Evolutionary conservation across 2,329 filamentous ascomycete species (phyloP), one percentile per base, ranked within the genome.

Genomic region (Amphichorda felina): DNA sequence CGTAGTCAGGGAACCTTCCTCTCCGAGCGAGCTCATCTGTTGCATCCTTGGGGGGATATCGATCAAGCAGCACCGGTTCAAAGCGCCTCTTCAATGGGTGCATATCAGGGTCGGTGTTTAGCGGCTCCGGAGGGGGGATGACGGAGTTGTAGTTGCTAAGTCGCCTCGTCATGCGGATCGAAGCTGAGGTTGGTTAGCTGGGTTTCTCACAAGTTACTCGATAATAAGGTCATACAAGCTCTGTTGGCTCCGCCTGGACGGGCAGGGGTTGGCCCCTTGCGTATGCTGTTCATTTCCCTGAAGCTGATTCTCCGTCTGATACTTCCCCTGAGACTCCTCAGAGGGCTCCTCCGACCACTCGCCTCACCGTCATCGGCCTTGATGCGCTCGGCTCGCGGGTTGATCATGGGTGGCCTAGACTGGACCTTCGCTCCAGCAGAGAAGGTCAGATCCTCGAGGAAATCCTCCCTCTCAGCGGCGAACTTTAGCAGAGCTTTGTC

Each of bases 101-200:
- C 86, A 95, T 95, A 44, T 93, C 78, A 14, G 88, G 86, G 40
- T 89, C 83, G 35, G 80, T 75, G 38, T 93, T 85, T 43, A 96
- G 75, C 8, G 89, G 89, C 56, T 96, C 86, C 10, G 91, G 91
- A 2, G 78, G 79, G 11, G 91, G 91, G 36, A 98, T 96, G 35
- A 98, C 91, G 1, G 91, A 95, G 56, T 96, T 96, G 60, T 98
- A 98, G 55, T 94, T 94, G 58, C 89, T 96, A 45, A 96, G 65
- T 48, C 91, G 77, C 60, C 79, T 91, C 26, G 88, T 79, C 5
- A 88, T 94, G 47, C 88, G 79, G 43, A 76, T 61, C 31, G 72
- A 76, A 40, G 70, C 72, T 73, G 36, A 10, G 34, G 40, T 45
- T 8, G 24, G 33, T 27, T 15, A 34, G 19, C 14, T 14, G 27